Evolutionary conservation across 768 basidiomycete species (phyloP).

Genomic region (Hydnomerulius pinastri): DNA sequence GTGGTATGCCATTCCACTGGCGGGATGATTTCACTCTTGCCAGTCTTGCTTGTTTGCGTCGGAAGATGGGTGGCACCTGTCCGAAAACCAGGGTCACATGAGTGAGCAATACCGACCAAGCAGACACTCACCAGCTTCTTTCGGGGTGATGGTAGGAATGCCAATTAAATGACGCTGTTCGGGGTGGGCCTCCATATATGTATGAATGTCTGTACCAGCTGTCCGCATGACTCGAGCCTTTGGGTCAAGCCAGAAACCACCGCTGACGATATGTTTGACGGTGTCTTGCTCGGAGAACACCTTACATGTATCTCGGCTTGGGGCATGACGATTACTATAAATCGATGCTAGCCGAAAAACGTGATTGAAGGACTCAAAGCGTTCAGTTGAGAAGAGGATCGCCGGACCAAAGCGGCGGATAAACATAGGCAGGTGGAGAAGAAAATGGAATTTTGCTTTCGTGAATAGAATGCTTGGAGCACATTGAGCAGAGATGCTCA

Average conservation of each 20-base stretch:
- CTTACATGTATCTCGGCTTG: conserved; percentile 22
- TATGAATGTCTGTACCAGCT: not conserved
- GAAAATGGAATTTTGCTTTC: conserved; percentile 35
- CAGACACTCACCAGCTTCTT: conserved; percentile 2
- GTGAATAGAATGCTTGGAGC: conserved; percentile 25
- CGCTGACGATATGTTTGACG: conserved; percentile 16
- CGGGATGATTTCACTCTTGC: not conserved
- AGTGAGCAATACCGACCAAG: not conserved
- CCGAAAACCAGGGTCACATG: not conserved
- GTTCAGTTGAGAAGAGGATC: conserved; percentile 30
- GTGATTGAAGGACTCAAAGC: conserved; percentile 30
- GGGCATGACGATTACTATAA: conserved; percentile 34
- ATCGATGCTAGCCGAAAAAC: conserved; percentile 27
- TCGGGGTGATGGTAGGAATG: not conserved
- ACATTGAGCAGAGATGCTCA: conserved; percentile 21
- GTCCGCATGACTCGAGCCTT: not conserved
- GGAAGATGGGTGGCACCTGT: conserved; percentile 1
- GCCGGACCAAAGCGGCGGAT: conserved; percentile 31
- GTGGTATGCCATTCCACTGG: conserved; percentile 3
- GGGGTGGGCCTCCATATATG: conserved; percentile 5
- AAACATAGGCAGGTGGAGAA: conserved; percentile 27
- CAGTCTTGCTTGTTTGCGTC: not conserved
- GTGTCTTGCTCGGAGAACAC: conserved; percentile 9
- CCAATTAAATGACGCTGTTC: conserved; percentile 5
- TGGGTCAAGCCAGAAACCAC: conserved; percentile 15